Percentiles rank a stretch among this genome's conserved stretches.
Evolutionary conservation across 129 eudicot species (phyloP).

Genomic region (Saposhnikovia divaricata): DNA sequence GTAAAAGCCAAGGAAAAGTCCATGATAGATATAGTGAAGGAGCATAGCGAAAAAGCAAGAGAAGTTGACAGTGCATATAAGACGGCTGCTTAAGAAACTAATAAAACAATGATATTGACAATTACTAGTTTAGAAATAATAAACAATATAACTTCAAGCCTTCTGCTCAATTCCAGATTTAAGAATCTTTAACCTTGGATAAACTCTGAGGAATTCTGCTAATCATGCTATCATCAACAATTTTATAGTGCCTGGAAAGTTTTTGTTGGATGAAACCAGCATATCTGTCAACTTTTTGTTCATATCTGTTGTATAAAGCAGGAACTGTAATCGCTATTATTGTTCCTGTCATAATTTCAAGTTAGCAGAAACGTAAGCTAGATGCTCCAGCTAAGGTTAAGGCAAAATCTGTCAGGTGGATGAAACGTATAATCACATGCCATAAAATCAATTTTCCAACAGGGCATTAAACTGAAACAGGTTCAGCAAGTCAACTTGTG

Average conservation of each 20-base stretch:
- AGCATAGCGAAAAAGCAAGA: neutral
- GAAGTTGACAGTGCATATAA: neutral
- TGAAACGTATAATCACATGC: neutral
- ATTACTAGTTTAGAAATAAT: neutral
- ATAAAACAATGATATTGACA: neutral
- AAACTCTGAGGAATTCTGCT: slow-evolving; percentile 51
- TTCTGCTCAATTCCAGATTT: slow-evolving; percentile 8
- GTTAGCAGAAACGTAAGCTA: slow-evolving; percentile 10
- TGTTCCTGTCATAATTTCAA: slow-evolving; percentile 43
- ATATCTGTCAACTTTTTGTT: slow-evolving; percentile 51
- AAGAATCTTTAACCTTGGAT: slow-evolving; percentile 50
- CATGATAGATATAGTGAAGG: neutral
- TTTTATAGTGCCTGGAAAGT: slow-evolving; percentile 64
- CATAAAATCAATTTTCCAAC: neutral
- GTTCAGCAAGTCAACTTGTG: neutral
- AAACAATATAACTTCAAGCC: neutral
- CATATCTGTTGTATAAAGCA: slow-evolving; percentile 73
- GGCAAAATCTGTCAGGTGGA: neutral
- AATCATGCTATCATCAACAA: slow-evolving; percentile 65
- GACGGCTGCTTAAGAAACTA: neutral
- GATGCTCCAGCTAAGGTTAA: neutral
- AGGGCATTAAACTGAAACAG: neutral
- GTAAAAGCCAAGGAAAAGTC: neutral
- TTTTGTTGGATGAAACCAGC: slow-evolving; percentile 57
- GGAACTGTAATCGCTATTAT: slow-evolving; percentile 69